These are phyloP conservation scores for Carex scoparia DNA, from an alignment of 176 grass and related monocot genomes.

Conservation along the genomic window DNA sequence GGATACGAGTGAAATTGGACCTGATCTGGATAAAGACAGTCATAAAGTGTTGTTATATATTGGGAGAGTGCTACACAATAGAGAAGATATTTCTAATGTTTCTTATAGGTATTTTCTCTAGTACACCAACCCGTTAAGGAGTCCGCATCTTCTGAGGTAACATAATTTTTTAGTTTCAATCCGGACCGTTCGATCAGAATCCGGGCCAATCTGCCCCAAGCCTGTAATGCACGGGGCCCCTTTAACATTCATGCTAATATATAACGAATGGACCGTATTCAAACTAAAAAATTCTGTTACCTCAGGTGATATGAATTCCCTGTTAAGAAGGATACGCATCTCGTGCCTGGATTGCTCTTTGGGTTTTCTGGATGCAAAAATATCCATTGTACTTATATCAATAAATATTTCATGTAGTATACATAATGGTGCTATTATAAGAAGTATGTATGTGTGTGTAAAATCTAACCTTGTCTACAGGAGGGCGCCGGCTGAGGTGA, in stretches of 20 bases:
- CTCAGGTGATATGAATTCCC: too few relatives aligned
- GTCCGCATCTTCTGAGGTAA: too few relatives aligned
- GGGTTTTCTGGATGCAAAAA: background rate
- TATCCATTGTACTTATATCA: background rate
- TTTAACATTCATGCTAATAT: too few relatives aligned
- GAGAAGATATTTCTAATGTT: constrained; percentile 45
- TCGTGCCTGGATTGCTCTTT: background rate
- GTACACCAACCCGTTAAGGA: background rate
- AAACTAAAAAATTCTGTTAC: too few relatives aligned
- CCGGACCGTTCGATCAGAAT: too few relatives aligned
- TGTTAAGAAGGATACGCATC: background rate
- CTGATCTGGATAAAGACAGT: constrained; percentile 38
- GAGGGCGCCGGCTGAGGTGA: constrained; percentile 82
- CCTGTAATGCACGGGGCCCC: too few relatives aligned
- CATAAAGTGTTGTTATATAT: constrained; percentile 64
- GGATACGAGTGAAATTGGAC: constrained; percentile 39
- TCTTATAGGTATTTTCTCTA: background rate
- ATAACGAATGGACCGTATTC: too few relatives aligned
- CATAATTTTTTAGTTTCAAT: too few relatives aligned
- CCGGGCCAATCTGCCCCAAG: too few relatives aligned
- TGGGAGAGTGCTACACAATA: constrained; percentile 86
- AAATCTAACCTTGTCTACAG: constrained; percentile 12
- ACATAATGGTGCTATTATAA: background rate
- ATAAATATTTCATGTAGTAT: background rate
- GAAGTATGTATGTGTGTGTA: background rate